These are phyloP conservation scores for Amaranthus tricolor DNA, from an alignment of 179 eudicot species.

Conservation along the genomic window DNA sequence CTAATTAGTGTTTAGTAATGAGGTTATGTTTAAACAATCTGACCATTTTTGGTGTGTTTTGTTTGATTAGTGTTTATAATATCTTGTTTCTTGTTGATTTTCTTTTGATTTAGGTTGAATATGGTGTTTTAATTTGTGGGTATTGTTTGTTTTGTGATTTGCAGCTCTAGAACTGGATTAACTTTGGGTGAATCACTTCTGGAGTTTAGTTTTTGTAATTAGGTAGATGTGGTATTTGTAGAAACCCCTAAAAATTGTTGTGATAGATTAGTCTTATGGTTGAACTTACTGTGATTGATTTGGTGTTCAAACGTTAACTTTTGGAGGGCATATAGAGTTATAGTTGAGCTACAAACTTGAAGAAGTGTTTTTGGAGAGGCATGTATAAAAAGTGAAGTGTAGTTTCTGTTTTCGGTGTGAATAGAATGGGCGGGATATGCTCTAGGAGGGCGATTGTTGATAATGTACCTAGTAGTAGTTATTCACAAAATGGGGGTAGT, in stretches of 20 bases:
- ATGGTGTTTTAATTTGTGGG: slow-evolving; percentile 5
- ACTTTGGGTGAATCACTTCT: slow-evolving; percentile 14
- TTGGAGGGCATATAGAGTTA: background rate
- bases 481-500: slow-evolving; percentile 60
- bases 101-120: background rate
- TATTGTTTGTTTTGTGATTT: slow-evolving; percentile 16
- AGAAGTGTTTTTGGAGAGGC: slow-evolving; percentile 10
- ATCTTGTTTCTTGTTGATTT: slow-evolving; percentile 9
- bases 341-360: background rate
- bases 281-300: slow-evolving; percentile 9
- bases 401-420: slow-evolving; percentile 11
- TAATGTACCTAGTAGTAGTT: slow-evolving; percentile 43
- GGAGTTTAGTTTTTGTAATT: slow-evolving; percentile 16
- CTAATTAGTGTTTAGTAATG: background rate
- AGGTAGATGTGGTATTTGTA: slow-evolving; percentile 12
- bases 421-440: slow-evolving; percentile 87
- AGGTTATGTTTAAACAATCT: slow-evolving; percentile 4
- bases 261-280: slow-evolving; percentile 17
- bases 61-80: background rate
- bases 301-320: background rate
- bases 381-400: slow-evolving; percentile 28
- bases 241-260: background rate
- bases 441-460: slow-evolving; percentile 80
- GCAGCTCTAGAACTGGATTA: slow-evolving; percentile 28
- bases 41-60: background rate